Percentiles rank a stretch among this genome's conserved stretches.
phyloP scores from a whole-genome alignment of 306 rosid genomes.

The Vigna nakashimae region DNA sequence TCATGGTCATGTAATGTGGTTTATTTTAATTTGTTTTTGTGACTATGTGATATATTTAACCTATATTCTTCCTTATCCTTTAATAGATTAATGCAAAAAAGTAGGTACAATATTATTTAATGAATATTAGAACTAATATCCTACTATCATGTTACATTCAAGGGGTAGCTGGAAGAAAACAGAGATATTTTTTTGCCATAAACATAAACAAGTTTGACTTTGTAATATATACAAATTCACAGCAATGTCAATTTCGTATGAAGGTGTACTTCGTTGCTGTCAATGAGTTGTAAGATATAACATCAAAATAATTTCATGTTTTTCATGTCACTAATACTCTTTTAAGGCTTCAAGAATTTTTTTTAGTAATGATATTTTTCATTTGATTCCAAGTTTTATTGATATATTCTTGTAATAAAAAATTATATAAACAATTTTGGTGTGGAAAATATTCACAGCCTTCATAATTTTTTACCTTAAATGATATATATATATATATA shows the following conservation, averaged over 20 bases:
- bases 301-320: background rate
- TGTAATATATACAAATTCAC: background rate
- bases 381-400: too few species aligned
- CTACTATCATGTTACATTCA: background rate
- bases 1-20: background rate
- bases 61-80: background rate
- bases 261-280: slow-evolving; percentile 37
- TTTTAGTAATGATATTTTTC: too few species aligned
- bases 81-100: background rate
- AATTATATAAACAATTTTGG: too few species aligned
- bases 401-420: too few species aligned
- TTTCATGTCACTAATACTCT: background rate
- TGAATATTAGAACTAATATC: background rate
- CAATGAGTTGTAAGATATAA: slow-evolving; percentile 40
- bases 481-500: too few species aligned
- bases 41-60: background rate
- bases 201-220: too few species aligned
- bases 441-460: too few species aligned
- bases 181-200: too few species aligned
- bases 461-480: too few species aligned
- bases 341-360: too few species aligned
- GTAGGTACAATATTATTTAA: background rate
- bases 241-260: slow-evolving; percentile 30
- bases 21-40: background rate
- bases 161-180: too few species aligned